Evolutionary conservation across 2,329 filamentous ascomycete species (phyloP).

Genomic region (Neofusicoccum cordaticola): DNA sequence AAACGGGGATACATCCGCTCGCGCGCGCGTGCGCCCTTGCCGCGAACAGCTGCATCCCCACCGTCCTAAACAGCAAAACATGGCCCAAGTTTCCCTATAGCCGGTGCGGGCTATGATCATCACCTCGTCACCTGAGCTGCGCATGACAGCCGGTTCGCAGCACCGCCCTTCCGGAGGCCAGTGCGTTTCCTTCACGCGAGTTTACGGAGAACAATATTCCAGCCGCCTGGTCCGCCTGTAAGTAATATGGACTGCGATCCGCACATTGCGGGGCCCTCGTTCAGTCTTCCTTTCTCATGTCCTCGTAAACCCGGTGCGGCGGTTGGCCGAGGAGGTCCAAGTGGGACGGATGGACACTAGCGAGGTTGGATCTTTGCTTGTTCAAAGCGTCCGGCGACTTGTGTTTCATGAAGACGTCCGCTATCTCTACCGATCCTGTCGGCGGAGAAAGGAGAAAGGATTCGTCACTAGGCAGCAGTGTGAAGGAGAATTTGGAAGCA

Average conservation of each 20-base stretch:
- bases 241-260: neutral
- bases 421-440: neutral
- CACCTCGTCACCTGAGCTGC: neutral
- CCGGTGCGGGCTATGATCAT: neutral
- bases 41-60: neutral
- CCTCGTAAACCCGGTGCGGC: neutral
- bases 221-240: neutral
- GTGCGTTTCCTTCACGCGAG: neutral
- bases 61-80: neutral
- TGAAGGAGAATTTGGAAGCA: neutral
- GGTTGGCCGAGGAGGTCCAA: neutral
- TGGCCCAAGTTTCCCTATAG: neutral
- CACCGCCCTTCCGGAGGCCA: neutral
- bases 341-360: neutral
- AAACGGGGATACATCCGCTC: neutral
- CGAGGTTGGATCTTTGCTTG: neutral
- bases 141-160: slow-evolving; percentile 8
- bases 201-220: neutral
- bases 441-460: neutral
- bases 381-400: neutral
- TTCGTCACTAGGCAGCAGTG: neutral
- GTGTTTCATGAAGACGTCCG: neutral
- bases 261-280: neutral
- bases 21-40: neutral
- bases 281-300: neutral